These are phyloP conservation scores for Entophlyctis luteolus DNA, from an alignment of 192 early-diverging fungal genomes.

Conservation along the genomic window DNA sequence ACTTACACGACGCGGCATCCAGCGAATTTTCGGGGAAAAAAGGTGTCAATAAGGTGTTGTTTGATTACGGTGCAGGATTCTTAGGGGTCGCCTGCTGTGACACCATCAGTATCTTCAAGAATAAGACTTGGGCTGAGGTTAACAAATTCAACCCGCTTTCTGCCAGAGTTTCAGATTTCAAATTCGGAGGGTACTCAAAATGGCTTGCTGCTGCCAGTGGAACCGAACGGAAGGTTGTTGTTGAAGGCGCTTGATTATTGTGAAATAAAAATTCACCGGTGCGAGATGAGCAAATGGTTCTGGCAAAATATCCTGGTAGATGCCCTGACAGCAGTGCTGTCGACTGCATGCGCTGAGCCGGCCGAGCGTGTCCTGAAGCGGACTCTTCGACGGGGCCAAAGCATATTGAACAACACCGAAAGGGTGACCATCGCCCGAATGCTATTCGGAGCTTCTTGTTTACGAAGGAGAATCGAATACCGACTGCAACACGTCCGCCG, in stretches of 20 bases:
- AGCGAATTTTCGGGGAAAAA: slow-evolving; percentile 14
- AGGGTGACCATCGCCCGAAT: background rate
- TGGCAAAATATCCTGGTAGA: background rate
- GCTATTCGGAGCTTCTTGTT: slow-evolving; percentile 3
- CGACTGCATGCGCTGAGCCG: background rate
- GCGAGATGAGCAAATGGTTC: no score
- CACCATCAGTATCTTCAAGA: slow-evolving; percentile 37
- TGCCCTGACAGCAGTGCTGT: background rate
- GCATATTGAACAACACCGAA: slow-evolving; percentile 2
- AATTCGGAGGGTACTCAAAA: slow-evolving; percentile 42
- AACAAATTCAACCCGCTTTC: slow-evolving; percentile 18
- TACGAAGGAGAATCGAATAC: background rate
- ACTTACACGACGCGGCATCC: slow-evolving; percentile 45
- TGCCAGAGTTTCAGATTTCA: slow-evolving; percentile 32
- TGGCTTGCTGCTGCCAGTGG: slow-evolving; percentile 36
- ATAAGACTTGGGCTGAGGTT: slow-evolving; percentile 46
- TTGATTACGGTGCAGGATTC: slow-evolving; percentile 83
- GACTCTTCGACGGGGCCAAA: background rate
- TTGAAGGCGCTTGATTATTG: slow-evolving; percentile 32
- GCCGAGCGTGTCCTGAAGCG: background rate
- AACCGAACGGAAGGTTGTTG: slow-evolving; percentile 39
- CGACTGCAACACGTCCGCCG: background rate
- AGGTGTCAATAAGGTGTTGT: slow-evolving; percentile 60
- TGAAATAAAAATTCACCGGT: no score
- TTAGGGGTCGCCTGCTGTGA: slow-evolving; percentile 64